A percentile compares a stretch with the other conserved stretches of the same genome.
Evolutionary conservation across 495 filamentous ascomycete genomes (phyloP).

Genomic region (Lasiosphaeria miniovina): DNA sequence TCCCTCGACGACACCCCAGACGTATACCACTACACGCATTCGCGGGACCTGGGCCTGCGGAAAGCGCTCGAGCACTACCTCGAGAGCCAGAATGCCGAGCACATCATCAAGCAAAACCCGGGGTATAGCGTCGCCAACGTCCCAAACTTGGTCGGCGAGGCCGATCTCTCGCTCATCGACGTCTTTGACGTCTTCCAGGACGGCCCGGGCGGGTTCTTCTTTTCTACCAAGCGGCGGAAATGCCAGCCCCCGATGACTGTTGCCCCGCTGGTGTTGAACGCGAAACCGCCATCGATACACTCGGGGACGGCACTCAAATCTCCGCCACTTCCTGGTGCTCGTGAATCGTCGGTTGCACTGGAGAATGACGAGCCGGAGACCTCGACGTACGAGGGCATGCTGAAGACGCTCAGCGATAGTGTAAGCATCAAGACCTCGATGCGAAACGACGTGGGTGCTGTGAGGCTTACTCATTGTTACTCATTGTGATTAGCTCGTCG

Average conservation of each 20-base stretch:
- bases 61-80: constrained; percentile 5
- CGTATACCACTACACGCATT: background rate
- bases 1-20: constrained; percentile 10
- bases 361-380: background rate
- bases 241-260: background rate
- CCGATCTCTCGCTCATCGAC: constrained; percentile 8
- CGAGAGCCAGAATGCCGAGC: background rate
- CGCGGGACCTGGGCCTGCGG: background rate
- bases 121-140: constrained; percentile 1
- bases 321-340: background rate
- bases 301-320: background rate
- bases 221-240: constrained; percentile 2
- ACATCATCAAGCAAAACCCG: background rate
- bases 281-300: background rate
- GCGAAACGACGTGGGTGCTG: background rate
- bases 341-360: background rate
- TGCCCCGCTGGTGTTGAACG: background rate
- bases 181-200: constrained; percentile 12
- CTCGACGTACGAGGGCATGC: background rate
- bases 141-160: background rate
- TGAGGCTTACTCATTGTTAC: background rate
- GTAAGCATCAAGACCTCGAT: background rate
- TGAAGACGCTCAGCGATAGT: constrained; percentile 4
- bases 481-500: constrained; percentile 8
- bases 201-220: background rate